A percentile compares a stretch with the other conserved stretches of the same genome.
Conservation (phyloP, 1,284 basidiomycete species). For the Leucoagaricus sp. region DNA sequence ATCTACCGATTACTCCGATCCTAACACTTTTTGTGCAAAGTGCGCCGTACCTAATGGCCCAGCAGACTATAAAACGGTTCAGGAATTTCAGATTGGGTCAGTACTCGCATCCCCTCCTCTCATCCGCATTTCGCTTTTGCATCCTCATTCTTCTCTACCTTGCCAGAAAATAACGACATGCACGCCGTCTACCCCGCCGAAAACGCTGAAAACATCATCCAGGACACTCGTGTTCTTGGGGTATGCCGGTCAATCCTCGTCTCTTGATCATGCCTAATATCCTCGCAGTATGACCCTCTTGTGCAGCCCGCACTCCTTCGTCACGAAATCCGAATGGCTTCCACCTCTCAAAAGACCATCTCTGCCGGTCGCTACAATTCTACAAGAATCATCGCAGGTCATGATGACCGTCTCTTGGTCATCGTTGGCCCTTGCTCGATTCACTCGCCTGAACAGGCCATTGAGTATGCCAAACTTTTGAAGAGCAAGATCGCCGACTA, state of each 20-base stretch:
- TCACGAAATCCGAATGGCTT: constrained; percentile 75
- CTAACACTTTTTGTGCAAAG: neutral
- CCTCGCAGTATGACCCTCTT: constrained; percentile 83
- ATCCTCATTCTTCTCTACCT: constrained; percentile 26
- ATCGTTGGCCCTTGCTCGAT: constrained; percentile 97
- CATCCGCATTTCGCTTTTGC: constrained; percentile 16
- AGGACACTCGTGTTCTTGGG: constrained; percentile 75
- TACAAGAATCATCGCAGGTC: constrained; percentile 78
- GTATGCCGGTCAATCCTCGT: constrained; percentile 41
- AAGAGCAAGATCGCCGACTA: constrained; percentile 68
- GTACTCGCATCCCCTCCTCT: constrained; percentile 20
- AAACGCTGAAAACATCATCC: constrained; percentile 68
- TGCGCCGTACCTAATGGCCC: constrained; percentile 14
- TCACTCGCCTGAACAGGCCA: constrained; percentile 85
- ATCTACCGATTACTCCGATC: constrained; percentile 11
- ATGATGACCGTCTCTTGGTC: constrained; percentile 85
- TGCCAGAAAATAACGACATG: constrained; percentile 38
- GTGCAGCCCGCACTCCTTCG: constrained; percentile 88
- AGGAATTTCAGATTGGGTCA: constrained; percentile 43
- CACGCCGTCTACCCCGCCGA: constrained; percentile 54
- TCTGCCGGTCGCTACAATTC: constrained; percentile 77
- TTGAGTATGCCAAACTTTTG: constrained; percentile 86
- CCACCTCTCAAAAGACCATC: constrained; percentile 68
- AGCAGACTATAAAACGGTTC: constrained; percentile 17
- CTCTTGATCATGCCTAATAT: constrained; percentile 13